Evolutionary conservation across 140 eudicot species (phyloP), one percentile per base, ranked within the genome.

Genomic region (Oenanthe javanica): DNA sequence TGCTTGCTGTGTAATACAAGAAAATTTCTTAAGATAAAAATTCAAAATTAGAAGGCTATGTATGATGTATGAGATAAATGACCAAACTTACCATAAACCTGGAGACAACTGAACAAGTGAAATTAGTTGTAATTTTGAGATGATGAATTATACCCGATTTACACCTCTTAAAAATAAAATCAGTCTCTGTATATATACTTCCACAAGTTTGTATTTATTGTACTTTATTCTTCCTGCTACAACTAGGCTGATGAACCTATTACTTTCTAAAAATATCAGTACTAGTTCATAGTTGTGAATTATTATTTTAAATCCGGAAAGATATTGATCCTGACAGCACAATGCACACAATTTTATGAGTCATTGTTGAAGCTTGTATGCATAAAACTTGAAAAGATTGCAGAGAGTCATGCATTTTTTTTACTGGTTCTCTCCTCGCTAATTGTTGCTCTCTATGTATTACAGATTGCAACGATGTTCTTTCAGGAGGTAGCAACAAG

Each of bases 401-500:
- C 23, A 40, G 71, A 9, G 14, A 9, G 36, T 11, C 23, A 0
- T 23, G 71, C 6, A 40, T 15, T 10, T 31, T 31, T 25, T 25
- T 3, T 10, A 64, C 72, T 64, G 72, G 6, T 25, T 64, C 43
- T 64, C 13, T 23, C 77, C 10, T 47, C 47, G 31, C 59, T 74
- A 74, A 47, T 57, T 42, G 51, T 63, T 82, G 72, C 86, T 46
- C 61, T 72, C 40, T 84, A 55, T n/a, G 38, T 63, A 63, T 82
- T 12, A 52, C 90, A 93, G 98, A 84, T 93, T 83, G 96, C 98
- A 72, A 83, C 91, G 25, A 78, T 91, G 96, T 91, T 93, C 86
- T 90, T 93, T 75, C 87, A 82, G 90, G 97, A 93, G 86, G 98
- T 93, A 83, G 93, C 84, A 9, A 84, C 96, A 82, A 89, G 92